phyloP scores from a whole-genome alignment of 2,329 filamentous ascomycete genomes.

The Ophiostoma australiae region DNA sequence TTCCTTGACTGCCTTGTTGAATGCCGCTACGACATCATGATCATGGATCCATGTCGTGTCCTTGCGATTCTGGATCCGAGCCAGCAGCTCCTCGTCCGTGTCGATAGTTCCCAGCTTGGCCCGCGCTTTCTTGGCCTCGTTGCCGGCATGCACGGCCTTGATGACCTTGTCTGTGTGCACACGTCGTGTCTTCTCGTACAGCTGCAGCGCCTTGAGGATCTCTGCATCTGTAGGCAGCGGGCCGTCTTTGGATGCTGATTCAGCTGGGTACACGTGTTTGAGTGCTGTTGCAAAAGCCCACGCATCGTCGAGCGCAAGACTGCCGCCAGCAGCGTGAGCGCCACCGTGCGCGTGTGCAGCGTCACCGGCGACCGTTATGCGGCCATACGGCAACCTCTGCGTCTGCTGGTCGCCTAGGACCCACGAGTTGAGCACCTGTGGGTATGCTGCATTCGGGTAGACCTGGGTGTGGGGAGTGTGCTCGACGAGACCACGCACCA shows the following conservation, averaged over 20 bases:
- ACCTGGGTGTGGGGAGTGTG: constrained; percentile 39
- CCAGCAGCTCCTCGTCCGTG: constrained; percentile 38
- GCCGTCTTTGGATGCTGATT: background rate
- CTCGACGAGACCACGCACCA: constrained; percentile 39
- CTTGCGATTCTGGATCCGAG: constrained; percentile 35
- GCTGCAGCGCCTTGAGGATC: constrained; percentile 33
- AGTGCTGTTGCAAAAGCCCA: constrained; percentile 41
- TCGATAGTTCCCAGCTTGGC: constrained; percentile 27
- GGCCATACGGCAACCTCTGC: constrained; percentile 24
- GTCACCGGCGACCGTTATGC: constrained; percentile 39
- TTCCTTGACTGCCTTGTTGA: constrained; percentile 16
- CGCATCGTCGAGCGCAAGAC: constrained; percentile 40
- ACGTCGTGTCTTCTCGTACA: constrained; percentile 43
- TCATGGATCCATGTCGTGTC: constrained; percentile 44
- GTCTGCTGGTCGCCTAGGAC: constrained; percentile 32
- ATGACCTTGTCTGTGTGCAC: constrained; percentile 39
- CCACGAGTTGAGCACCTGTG: constrained; percentile 39
- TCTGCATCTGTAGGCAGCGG: constrained; percentile 18
- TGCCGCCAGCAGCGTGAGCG: constrained; percentile 40
- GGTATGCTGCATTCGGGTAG: constrained; percentile 42
- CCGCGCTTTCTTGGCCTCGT: constrained; percentile 29
- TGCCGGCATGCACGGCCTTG: constrained; percentile 34
- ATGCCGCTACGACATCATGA: constrained; percentile 38
- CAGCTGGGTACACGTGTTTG: constrained; percentile 34
- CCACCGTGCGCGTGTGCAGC: constrained; percentile 38